Base-by-base conservation (phyloP, 371 early-diverging fungal species). In the Actinomucor elegans region DNA sequence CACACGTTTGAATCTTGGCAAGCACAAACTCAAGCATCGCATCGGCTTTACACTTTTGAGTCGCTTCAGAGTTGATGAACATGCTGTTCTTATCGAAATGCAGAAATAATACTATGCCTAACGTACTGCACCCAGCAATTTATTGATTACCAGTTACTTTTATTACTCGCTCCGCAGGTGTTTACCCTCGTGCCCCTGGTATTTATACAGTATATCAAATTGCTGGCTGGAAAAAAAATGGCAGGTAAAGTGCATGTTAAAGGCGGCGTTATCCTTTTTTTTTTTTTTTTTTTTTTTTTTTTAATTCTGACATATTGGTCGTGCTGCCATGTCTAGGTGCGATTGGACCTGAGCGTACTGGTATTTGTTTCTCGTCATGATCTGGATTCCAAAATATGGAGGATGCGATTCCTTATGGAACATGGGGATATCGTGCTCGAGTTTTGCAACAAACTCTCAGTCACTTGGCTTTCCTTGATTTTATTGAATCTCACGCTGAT, bases 261-360 rank as follows among this genome's bases (percentile, higher is more conserved):
- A 47, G 80, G 77, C 1, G 81, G 83, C 18, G 46, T 69, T 51
- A 80, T n/a, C n/a, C n/a, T n/a, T n/a, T n/a, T n/a, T n/a, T n/a
- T n/a, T n/a, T n/a, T n/a, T n/a, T n/a, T 85, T 41, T 85, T 64
- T 57, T 59, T 71, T 85, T 41, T 85, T 64, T 57, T 59, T 71
- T 11, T 85, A 87, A 60, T 62, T 88, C 17, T 83, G 84, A 83
- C 73, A 75, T 42, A 23, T 66, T 12, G 79, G 81, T 9, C 56
- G 62, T 28, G 55, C 55, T 45, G 42, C 42, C 27, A 26, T 42
- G 42, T 24, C 42, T 28, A 17, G 54, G 62, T 7, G 57, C 59
- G 12, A 43, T 69, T 38, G 70, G 70, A 17, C 54, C 52, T 17
- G 57, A 69, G 3, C 55, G 63, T n/a, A 66, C 61, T 11, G 52